Conservation (phyloP, 78 protist genomes). For the Dictyostelium purpureum region DNA sequence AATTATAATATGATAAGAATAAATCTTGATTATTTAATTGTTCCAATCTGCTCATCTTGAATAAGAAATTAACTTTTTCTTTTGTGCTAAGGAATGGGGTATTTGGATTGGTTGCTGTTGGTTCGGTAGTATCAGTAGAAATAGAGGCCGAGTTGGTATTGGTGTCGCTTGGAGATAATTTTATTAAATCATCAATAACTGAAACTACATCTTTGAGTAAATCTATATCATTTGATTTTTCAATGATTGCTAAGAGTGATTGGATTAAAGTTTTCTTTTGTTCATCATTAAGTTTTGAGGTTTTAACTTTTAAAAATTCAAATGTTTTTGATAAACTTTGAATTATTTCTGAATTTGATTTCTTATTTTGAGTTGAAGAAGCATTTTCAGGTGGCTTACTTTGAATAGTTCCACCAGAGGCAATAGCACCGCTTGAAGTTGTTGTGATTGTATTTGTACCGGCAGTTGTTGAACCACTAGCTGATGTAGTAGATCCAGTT, state of each 20-base stretch:
- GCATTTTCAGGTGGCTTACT: too few relatives aligned
- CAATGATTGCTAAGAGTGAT: slow-evolving; percentile 47
- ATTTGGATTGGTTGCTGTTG: background rate
- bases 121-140: background rate
- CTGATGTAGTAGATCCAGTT: background rate
- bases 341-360: slow-evolving; percentile 27
- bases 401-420: background rate
- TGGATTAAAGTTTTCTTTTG: slow-evolving; percentile 40
- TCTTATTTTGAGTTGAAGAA: background rate
- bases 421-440: background rate
- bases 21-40: slow-evolving; percentile 11
- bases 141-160: background rate
- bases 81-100: slow-evolving; percentile 20
- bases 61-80: slow-evolving; percentile 64
- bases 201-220: slow-evolving; percentile 31
- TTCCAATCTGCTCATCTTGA: slow-evolving; percentile 71
- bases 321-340: slow-evolving; percentile 21
- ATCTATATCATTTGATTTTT: slow-evolving; percentile 30
- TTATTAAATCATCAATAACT: slow-evolving; percentile 43
- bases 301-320: slow-evolving; percentile 16
- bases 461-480: background rate
- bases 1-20: slow-evolving; percentile 6
- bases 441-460: background rate
- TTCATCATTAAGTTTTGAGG: slow-evolving; percentile 42
- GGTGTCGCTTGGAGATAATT: background rate